Evolutionary conservation across 108 stramenopile genomes (phyloP), one percentile per base, ranked within the genome.

Genomic region (Cyclostephanos invisitatus): DNA sequence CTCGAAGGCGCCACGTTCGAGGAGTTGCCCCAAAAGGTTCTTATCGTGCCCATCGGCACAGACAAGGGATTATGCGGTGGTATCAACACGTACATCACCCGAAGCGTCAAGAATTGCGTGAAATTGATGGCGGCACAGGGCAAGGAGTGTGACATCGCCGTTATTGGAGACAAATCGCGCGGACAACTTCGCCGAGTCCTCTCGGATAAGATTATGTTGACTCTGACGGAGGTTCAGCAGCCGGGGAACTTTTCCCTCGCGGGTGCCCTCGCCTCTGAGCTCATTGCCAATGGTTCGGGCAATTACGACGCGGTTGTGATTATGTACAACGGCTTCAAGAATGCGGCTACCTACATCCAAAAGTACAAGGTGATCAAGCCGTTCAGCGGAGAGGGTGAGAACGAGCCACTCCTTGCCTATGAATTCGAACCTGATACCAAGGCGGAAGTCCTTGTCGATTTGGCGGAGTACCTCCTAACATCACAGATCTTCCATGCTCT

Each of bases 61-160:
- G 98, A 99, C 71, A 96, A 97, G 73, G 99, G 99, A 72, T 96
- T 99, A 54, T 99, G 99, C 81, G 99, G 99, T 77, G 98, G 98
- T 85, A 72, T 98, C 68, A 96, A 97, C 92, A 92, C 97, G 12
- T 96, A 89, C 89, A 91, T 99, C 62, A 85, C 97, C 67, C 94
- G 97, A 72, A 74, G 70, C 29, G 77, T 79, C 70, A 92, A 83
- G 78, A 75, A 64, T 63, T 80, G 87, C 60, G 35, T 94, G 17
- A 62, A 77, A 36, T 64, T 72, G 40, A 81, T 96, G n/a, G 22
- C 84, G 8, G 77, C 59, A 15, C 81, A 90, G 67, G 97, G 97
- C 55, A 97, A 98, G 79, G 82, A 91, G 9, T 61, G 72, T 50
- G 90, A 95, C 69, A 57, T 99, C 36, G 91, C 98, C 63, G 66